Base-by-base conservation (phyloP, 108 stramenopile genomes). In the Bacterosira constricta region DNA sequence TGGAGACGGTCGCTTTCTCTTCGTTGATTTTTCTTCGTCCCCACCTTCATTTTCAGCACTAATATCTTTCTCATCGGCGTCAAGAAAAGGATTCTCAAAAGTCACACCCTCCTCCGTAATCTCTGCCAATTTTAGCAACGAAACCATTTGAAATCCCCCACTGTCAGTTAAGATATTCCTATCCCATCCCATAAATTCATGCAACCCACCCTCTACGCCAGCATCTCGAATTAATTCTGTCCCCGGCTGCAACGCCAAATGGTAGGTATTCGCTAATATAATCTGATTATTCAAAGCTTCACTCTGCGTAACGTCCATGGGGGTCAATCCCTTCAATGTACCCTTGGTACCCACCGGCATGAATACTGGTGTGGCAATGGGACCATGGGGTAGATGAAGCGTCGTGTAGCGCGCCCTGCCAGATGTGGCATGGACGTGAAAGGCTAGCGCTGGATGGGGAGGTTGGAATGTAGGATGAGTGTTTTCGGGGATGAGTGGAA, bases 341-440 rank as follows among this genome's bases (percentile, higher is more conserved):
- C 97, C 98, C 70, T 98, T 97, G 45, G 98, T 99, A 11, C 98
- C 98, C n/a, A 99, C 98, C 0, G 98, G 98, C 98, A 97, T 97
- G 90, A 99, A 99, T 17, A 97, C 88, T 4, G 98, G 98, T 26
- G 97, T 97, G 12, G 78, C 65, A 25, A 99, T 93, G 2, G 85
- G 81, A 20, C 94, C 89, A 63, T 94, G 96, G 10, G 88, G 82
- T 26, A 88, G 69, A 58, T 89, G 90, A 45, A 92, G 39, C 11
- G 90, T 90, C 11, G 82, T 73, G 23, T 86, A 88, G 20, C 92
- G 78, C 7, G 93, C 93, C 44, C 93, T 84, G 10, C 83, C 82
- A 45, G 77, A 82, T 0, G 84, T 58, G n/a, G 82, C 89, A 64
- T 94, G 65, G 37, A 91, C 60, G 17, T 94, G 89, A 80, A 79